phyloP scores from a whole-genome alignment of 2,329 filamentous ascomycete species.

The Stemphylium beticola region DNA sequence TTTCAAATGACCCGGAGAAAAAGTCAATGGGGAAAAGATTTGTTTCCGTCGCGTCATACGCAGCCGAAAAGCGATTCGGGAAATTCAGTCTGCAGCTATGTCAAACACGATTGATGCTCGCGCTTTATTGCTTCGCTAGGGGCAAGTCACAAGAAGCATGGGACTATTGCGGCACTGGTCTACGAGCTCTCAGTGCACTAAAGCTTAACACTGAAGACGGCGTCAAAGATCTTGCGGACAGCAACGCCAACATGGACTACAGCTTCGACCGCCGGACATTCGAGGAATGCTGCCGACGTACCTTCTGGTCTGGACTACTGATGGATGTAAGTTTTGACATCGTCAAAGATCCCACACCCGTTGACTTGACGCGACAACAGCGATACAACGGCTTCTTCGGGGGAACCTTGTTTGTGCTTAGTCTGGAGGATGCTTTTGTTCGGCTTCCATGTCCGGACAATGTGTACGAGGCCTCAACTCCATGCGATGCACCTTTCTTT shows the following conservation, averaged over 20 bases:
- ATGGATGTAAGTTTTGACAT: slow-evolving; percentile 63
- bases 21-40: slow-evolving; percentile 56
- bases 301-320: slow-evolving; percentile 74
- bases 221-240: slow-evolving; percentile 51
- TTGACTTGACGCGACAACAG: slow-evolving; percentile 45
- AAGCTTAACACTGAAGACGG: slow-evolving; percentile 69
- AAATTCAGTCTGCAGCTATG: slow-evolving; percentile 67
- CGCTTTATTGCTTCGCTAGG: slow-evolving; percentile 69
- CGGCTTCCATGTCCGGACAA: slow-evolving; percentile 68
- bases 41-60: slow-evolving; percentile 64
- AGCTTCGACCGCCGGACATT: slow-evolving; percentile 64
- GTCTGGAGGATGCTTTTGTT: slow-evolving; percentile 69
- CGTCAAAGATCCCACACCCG: slow-evolving; percentile 38
- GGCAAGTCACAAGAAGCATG: slow-evolving; percentile 66
- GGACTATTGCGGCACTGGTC: slow-evolving; percentile 68
- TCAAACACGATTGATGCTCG: slow-evolving; percentile 70
- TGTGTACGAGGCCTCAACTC: slow-evolving; percentile 66
- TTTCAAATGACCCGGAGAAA: slow-evolving; percentile 56
- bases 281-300: slow-evolving; percentile 71
- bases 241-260: slow-evolving; percentile 60
- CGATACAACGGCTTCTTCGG: slow-evolving; percentile 66
- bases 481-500: slow-evolving; percentile 66
- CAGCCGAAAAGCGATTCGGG: slow-evolving; percentile 59
- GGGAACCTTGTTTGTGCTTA: slow-evolving; percentile 61
- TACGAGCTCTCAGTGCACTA: slow-evolving; percentile 65